Base-by-base conservation (phyloP, 1,139 yeast genomes). In the Schizosaccharomyces versatilis region DNA sequence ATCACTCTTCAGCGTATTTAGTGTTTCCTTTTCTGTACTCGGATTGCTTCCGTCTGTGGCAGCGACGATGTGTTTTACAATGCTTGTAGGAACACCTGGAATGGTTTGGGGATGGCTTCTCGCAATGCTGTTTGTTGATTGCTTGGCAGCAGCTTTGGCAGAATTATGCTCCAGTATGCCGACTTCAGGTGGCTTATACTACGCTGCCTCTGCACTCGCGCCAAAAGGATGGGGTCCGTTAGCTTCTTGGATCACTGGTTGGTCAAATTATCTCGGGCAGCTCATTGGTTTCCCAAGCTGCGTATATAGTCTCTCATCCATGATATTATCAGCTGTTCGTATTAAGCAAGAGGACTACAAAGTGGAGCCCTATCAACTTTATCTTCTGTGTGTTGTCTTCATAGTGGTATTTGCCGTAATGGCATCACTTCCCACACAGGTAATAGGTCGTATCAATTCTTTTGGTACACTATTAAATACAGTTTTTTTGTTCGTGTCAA, bases 1-100 rank as follows among this genome's bases (percentile, higher is more conserved):
- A 60, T 73, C 83, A 5, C 74, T 81, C 1, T 75, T 81, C 58
- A 77, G 80, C 48, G 83, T 80, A 36, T 59, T 59, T 41, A 57
- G 57, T 7, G 53, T 59, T 38, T 79, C 85, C 12, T 81, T 81
- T 67, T 77, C 84, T n/a, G 84, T 81, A 54, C 71, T 81, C 63
- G 84, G 86, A 6, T 70, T 81, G 56, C 71, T 81, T 56, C 88
- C 90, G 1, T 80, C 85, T 9, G 77, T 81, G 48, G 69, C 69
- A 1, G 66, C 73, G 10, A 68, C 71, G 36, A 62, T 72, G 32
- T 61, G 65, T 38, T 66, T 67, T 55, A 51, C 54, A 32, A 38
- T 51, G 36, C 32, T 19, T 36, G 56, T 53, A 1, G 58, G 58
- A n/a, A 53, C 56, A 1, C 55, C 56, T 17, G 53, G 54, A 2